Evolutionary conservation across 2,329 filamentous ascomycete species (phyloP).

Genomic region (Fusarium nelsonii): DNA sequence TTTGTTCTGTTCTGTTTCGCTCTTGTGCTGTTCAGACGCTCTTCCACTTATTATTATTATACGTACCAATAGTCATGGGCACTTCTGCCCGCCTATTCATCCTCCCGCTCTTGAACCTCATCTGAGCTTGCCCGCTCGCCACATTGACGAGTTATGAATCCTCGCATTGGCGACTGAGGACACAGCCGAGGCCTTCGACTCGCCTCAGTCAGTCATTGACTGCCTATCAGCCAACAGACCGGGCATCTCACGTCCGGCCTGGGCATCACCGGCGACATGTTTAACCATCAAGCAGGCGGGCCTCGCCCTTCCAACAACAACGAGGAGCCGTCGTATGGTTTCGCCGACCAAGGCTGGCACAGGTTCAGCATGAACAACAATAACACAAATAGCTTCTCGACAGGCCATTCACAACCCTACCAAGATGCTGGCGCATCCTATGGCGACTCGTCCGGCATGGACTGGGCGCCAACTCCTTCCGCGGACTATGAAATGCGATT

Average conservation of each 20-base stretch:
- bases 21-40: slow-evolving; percentile 20
- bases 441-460: slow-evolving; percentile 52
- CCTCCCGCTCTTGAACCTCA: slow-evolving; percentile 51
- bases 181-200: slow-evolving; percentile 55
- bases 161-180: slow-evolving; percentile 53
- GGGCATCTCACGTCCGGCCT: slow-evolving; percentile 51
- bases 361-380: slow-evolving; percentile 48
- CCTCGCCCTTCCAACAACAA: slow-evolving; percentile 49
- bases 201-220: slow-evolving; percentile 55
- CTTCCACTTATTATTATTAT: slow-evolving; percentile 46
- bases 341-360: slow-evolving; percentile 51
- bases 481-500: slow-evolving; percentile 48
- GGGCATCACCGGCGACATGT: slow-evolving; percentile 54
- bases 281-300: slow-evolving; percentile 52
- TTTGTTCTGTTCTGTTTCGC: slow-evolving; percentile 37
- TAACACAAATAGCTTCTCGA: slow-evolving; percentile 41
- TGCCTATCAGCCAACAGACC: slow-evolving; percentile 52
- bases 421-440: slow-evolving; percentile 48
- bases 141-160: slow-evolving; percentile 55
- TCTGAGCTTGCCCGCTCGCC: slow-evolving; percentile 51
- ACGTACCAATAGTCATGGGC: slow-evolving; percentile 55
- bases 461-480: slow-evolving; percentile 53
- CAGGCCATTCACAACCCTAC: slow-evolving; percentile 41
- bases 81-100: slow-evolving; percentile 51
- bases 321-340: slow-evolving; percentile 49